A percentile compares a stretch with the other conserved stretches of the same genome.
These are phyloP conservation scores for Cladophialophora psammophila DNA, from an alignment of 2,329 filamentous ascomycete genomes.

Conservation along the genomic window DNA sequence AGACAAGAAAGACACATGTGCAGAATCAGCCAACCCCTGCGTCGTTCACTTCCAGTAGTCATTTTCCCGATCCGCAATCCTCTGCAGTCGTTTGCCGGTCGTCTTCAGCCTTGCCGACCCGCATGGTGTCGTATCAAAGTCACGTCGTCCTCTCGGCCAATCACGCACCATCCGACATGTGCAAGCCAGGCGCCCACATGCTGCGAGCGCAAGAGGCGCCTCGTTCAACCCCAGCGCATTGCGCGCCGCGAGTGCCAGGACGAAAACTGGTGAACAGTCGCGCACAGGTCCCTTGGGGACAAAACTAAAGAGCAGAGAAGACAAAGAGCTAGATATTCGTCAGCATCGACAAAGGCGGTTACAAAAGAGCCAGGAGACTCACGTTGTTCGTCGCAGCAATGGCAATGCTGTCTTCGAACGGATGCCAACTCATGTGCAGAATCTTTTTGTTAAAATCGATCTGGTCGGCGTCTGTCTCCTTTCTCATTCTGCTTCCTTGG, in stretches of 20 bases:
- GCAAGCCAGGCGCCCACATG: constrained; percentile 10
- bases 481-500: constrained; percentile 93
- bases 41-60: constrained; percentile 11
- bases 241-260: constrained; percentile 12
- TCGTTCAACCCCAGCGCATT: constrained; percentile 10
- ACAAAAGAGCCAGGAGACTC: constrained; percentile 56
- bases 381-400: constrained; percentile 99
- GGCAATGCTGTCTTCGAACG: constrained; percentile 98
- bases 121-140: constrained; percentile 8
- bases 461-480: constrained; percentile 98
- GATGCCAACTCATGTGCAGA: constrained; percentile 99
- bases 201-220: not conserved
- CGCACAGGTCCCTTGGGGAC: constrained; percentile 9
- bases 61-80: constrained; percentile 15
- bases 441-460: constrained; percentile 99
- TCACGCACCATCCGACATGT: constrained; percentile 1
- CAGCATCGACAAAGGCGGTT: not conserved
- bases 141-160: constrained; percentile 7
- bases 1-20: not conserved
- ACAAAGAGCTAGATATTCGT: constrained; percentile 69
- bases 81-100: constrained; percentile 10
- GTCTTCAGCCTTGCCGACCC: constrained; percentile 16
- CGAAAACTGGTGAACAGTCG: constrained; percentile 16
- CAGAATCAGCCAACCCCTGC: constrained; percentile 1
- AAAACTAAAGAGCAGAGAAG: constrained; percentile 73